These are phyloP conservation scores for Citrus sp. DNA, from an alignment of 345 rosid genomes.

Conservation along the genomic window DNA sequence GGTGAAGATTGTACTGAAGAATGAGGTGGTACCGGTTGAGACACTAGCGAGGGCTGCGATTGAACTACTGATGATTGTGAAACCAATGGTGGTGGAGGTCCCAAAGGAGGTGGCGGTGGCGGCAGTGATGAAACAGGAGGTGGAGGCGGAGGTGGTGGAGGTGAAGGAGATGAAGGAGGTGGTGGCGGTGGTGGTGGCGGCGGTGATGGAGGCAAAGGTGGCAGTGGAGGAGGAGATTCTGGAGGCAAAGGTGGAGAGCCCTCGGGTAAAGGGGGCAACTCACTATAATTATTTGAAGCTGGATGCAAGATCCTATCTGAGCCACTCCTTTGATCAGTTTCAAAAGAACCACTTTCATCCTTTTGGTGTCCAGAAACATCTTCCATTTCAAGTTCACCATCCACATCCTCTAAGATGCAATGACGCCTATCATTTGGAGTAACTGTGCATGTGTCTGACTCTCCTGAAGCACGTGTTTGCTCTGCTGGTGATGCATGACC, in stretches of 20 bases:
- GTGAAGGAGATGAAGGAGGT: conserved; percentile 41
- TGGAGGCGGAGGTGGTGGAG: conserved; percentile 50
- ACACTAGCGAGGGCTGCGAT: conserved; percentile 42
- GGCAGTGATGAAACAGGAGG: conserved; percentile 32
- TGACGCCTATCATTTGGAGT: conserved; percentile 64
- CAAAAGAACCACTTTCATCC: conserved; percentile 43
- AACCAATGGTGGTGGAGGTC: conserved; percentile 33
- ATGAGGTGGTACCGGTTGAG: conserved; percentile 44
- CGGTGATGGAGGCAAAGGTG: conserved; percentile 70
- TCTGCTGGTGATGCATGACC: conserved; percentile 37
- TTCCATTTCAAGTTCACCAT: conserved; percentile 89
- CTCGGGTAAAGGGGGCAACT: conserved; percentile 38
- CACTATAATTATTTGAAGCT: conserved; percentile 20
- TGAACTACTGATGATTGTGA: conserved; percentile 35
- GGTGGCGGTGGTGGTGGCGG: conserved; percentile 31
- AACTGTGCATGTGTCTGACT: conserved; percentile 36
- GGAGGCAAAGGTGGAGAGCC: conserved; percentile 72
- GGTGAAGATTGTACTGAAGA: conserved; percentile 50
- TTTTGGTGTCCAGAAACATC: conserved; percentile 68
- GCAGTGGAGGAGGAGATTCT: conserved; percentile 71
- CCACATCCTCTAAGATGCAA: conserved; percentile 72
- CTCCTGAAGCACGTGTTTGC: conserved; percentile 37
- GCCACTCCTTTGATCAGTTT: conserved; percentile 35
- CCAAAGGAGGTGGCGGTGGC: conserved; percentile 32
- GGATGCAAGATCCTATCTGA: conserved; percentile 25